Base-by-base conservation (phyloP, 805 yeast species). In the Yarrowia sp. region DNA sequence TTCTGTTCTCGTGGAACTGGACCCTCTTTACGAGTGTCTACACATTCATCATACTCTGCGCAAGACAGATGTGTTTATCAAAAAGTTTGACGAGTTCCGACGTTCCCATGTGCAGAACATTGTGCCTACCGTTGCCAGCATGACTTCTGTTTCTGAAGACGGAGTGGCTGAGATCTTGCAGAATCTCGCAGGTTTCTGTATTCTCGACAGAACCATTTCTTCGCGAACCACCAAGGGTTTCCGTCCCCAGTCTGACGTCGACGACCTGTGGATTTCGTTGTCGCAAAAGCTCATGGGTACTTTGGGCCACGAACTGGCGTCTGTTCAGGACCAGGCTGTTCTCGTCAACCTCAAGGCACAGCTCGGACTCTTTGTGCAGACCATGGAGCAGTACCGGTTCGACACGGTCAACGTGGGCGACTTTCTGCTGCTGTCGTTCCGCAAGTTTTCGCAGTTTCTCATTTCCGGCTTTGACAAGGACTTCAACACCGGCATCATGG, bases 21-120 rank as follows among this genome's bases (percentile, higher is more conserved):
- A 85, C n/a, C 88, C 92, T 7, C 79, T 93, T 30, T 89, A 85
- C 74, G 97, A 93, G 75, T 86, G 96, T 4, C 82, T 90, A 28
- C 79, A 92, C 70, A 96, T 95, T 1, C 92, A 87, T 72, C 84
- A 87, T 66, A 86, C 92, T 3, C 80, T 92, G 52, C 85, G 87
- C 61, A 88, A 86, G 70, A 76, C 81, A 17, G 85, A 83, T n/a
- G 81, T 80, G 59, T 80, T 95, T 62, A 80, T 83, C 48, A 79
- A 80, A 36, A 86, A 85, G 66, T 86, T 89, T 68, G 84, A 85
- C 62, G 85, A 85, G 67, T 96, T 90, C 73, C 79, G 93, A 77
- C 77, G 84, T 62, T 81, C 85, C 65, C 86, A 89, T 74, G 84
- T 90, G 68, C 89, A 86, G 67, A 79, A 89, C 67, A 75, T 92